Conservation (phyloP, 176 grass and related monocot species). For the Tillandsia leiboldiana region DNA sequence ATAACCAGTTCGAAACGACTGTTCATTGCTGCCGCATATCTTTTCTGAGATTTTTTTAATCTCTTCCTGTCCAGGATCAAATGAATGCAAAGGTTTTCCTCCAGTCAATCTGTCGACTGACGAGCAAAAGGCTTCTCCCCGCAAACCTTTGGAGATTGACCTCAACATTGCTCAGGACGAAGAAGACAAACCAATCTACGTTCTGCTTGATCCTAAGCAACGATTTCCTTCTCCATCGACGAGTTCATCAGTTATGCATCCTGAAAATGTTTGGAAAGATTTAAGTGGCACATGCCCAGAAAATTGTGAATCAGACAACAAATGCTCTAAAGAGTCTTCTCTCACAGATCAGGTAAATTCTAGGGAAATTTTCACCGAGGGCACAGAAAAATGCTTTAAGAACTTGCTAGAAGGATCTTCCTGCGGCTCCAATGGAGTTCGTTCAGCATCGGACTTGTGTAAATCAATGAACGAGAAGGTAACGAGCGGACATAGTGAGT, state of each 20-base stretch:
- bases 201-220: slow-evolving; percentile 17
- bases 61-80: slow-evolving; percentile 29
- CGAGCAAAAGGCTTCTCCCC: slow-evolving; percentile 23
- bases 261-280: slow-evolving; percentile 24
- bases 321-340: slow-evolving; percentile 45
- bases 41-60: slow-evolving; percentile 10
- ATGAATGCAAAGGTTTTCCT: slow-evolving; percentile 27
- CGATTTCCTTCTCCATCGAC: slow-evolving; percentile 16
- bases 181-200: slow-evolving; percentile 16
- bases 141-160: slow-evolving; percentile 45
- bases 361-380: neutral
- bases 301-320: slow-evolving; percentile 37
- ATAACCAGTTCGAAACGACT: neutral
- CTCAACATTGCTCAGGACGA: slow-evolving; percentile 74
- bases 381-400: neutral
- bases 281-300: slow-evolving; percentile 28
- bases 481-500: slow-evolving; percentile 9
- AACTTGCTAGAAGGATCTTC: slow-evolving; percentile 4
- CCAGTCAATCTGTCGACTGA: slow-evolving; percentile 22
- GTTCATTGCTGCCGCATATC: slow-evolving; percentile 1
- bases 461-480: slow-evolving; percentile 5
- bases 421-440: slow-evolving; percentile 1
- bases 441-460: slow-evolving; percentile 16
- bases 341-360: slow-evolving; percentile 11
- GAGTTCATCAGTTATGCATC: slow-evolving; percentile 20